phyloP scores from a whole-genome alignment of 176 grass and related monocot species.

The Poa annua region DNA sequence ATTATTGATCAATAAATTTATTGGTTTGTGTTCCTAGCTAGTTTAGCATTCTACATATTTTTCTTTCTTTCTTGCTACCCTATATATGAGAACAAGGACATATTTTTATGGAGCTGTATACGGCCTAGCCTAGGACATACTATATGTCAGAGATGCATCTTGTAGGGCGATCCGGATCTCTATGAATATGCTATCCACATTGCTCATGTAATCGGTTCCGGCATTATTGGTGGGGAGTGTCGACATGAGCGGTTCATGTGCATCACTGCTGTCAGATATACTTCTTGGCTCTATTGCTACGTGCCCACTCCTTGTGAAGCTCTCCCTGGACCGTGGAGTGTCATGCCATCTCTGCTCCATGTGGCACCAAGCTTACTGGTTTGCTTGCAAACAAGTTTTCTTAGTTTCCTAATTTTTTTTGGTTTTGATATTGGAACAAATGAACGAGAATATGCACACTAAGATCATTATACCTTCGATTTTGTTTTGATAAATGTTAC shows the following conservation, averaged over 20 bases:
- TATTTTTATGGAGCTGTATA: neutral
- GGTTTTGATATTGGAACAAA: too few species aligned
- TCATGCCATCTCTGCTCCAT: neutral
- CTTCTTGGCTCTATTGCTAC: slow-evolving; percentile 9
- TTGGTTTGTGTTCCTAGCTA: neutral
- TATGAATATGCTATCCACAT: slow-evolving; percentile 8
- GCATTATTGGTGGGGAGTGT: slow-evolving; percentile 28
- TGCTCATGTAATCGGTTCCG: neutral
- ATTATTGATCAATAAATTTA: slow-evolving; percentile 12
- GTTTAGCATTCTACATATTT: neutral
- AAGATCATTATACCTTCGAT: too few species aligned
- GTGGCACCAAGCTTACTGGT: neutral
- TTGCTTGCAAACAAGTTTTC: neutral
- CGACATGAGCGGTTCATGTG: slow-evolving; percentile 14
- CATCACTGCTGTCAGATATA: neutral
- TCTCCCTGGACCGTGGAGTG: neutral
- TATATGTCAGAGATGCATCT: slow-evolving; percentile 9
- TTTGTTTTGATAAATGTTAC: too few species aligned
- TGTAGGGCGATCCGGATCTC: slow-evolving; percentile 12
- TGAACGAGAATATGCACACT: too few species aligned
- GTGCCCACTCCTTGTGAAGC: neutral
- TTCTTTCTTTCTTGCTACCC: neutral
- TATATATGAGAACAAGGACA: neutral
- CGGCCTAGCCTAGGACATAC: neutral
- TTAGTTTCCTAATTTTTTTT: neutral